Conservation (phyloP, 495 filamentous ascomycete genomes). For the Lindgomyces ingoldianus region DNA sequence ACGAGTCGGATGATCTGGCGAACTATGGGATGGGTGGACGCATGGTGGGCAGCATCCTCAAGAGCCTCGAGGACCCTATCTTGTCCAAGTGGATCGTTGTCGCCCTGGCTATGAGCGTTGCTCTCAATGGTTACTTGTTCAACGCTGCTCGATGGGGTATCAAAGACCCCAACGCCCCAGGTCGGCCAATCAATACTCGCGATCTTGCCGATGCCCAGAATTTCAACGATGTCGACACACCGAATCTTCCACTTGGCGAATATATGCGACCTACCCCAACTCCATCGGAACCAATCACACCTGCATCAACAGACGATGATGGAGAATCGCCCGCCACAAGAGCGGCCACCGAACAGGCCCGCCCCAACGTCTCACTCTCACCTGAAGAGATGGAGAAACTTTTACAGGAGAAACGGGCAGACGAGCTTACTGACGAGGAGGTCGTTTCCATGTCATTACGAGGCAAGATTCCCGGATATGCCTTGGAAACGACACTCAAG, state of each 20-base stretch:
- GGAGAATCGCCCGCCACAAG: conserved; percentile 1
- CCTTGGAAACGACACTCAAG: conserved; percentile 64
- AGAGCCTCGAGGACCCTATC: conserved; percentile 91
- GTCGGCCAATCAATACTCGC: conserved; percentile 55
- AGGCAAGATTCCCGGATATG: conserved; percentile 89
- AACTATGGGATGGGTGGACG: conserved; percentile 85
- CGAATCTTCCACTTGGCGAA: conserved; percentile 4
- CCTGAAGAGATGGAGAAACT: conserved; percentile 70
- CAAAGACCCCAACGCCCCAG: no score
- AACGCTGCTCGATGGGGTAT: conserved; percentile 96
- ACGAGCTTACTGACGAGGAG: conserved; percentile 78
- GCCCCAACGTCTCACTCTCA: no score
- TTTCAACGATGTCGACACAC: conserved; percentile 29
- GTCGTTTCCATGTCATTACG: conserved; percentile 75
- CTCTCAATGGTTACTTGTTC: conserved; percentile 95
- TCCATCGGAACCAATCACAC: no score
- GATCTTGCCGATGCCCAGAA: conserved; percentile 33
- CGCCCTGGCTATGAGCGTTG: conserved; percentile 85
- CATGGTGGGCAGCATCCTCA: conserved; percentile 84
- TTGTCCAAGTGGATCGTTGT: conserved; percentile 97
- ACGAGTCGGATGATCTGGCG: no score
- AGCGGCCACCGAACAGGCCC: conserved; percentile 44
- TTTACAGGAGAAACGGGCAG: conserved; percentile 74
- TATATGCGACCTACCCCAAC: no score
- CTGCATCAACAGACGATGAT: conserved; percentile 11